Conservation (phyloP, 306 rosid species). For the Prunus salicina region DNA sequence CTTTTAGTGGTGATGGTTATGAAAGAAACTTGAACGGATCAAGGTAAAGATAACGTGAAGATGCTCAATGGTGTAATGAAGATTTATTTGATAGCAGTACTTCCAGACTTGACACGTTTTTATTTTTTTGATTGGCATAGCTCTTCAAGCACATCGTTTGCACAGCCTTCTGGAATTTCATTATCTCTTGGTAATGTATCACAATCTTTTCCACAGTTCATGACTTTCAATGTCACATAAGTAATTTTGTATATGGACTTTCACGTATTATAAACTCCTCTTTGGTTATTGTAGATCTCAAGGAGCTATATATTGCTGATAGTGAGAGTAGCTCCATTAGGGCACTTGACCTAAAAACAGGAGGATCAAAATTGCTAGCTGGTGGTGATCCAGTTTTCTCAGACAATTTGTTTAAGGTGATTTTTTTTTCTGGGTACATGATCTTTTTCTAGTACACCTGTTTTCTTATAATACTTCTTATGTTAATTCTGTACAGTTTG, state of each 20-base stretch:
- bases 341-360: constrained; percentile 70
- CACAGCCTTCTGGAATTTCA: constrained; percentile 96
- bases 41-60: constrained; percentile 41
- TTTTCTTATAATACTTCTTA: constrained; percentile 1
- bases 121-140: constrained; percentile 40
- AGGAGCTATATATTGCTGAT: constrained; percentile 75
- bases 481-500: constrained; percentile 60
- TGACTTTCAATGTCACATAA: constrained; percentile 10
- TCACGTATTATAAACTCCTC: constrained; percentile 13
- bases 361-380: constrained; percentile 82
- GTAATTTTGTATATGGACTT: constrained; percentile 1
- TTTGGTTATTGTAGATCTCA: constrained; percentile 43
- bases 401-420: constrained; percentile 86
- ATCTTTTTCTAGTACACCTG: neutral
- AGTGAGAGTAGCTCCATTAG: constrained; percentile 99
- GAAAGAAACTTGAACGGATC: constrained; percentile 93
- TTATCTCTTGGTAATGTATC: constrained; percentile 72
- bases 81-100: constrained; percentile 16
- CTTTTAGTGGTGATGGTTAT: constrained; percentile 90
- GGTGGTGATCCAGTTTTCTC: constrained; percentile 86
- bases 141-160: constrained; percentile 76
- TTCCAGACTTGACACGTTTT: constrained; percentile 16
- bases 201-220: constrained; percentile 12
- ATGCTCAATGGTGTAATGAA: neutral
- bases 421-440: neutral